phyloP scores from a whole-genome alignment of 805 yeast species.

The Candida michaelii region DNA sequence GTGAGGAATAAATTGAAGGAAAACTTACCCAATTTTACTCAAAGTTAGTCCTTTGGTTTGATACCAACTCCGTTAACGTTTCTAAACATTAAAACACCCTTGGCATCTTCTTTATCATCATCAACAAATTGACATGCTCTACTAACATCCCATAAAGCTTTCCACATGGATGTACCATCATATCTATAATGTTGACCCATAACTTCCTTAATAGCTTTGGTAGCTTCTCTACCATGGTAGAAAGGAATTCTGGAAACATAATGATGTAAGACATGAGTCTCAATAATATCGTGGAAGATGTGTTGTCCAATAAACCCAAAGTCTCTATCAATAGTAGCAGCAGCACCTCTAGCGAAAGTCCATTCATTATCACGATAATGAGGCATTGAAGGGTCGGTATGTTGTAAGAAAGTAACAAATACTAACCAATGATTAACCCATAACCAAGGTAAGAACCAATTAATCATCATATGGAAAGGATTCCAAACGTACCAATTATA shows the following conservation, averaged over 20 bases:
- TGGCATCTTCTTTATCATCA: slow-evolving; percentile 39
- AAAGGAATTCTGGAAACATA: slow-evolving; percentile 56
- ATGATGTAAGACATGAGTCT: slow-evolving; percentile 59
- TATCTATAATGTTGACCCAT: slow-evolving; percentile 53
- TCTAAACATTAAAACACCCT: slow-evolving; percentile 67
- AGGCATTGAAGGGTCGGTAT: slow-evolving; percentile 59
- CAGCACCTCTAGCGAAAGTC: slow-evolving; percentile 68
- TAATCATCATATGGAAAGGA: slow-evolving; percentile 47
- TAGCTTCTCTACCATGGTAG: slow-evolving; percentile 55
- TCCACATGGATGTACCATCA: slow-evolving; percentile 57
- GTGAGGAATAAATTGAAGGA: too few relatives aligned
- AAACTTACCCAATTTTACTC: too few relatives aligned
- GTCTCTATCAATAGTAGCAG: slow-evolving; percentile 63
- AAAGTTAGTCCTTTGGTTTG: slow-evolving; percentile 18
- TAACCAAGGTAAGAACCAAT: slow-evolving; percentile 60
- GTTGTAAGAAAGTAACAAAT: slow-evolving; percentile 61
- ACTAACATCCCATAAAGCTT: slow-evolving; percentile 53
- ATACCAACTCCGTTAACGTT: slow-evolving; percentile 57
- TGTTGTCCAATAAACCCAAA: slow-evolving; percentile 59
- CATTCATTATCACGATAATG: slow-evolving; percentile 57
- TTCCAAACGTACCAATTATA: slow-evolving; percentile 57
- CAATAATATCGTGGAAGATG: slow-evolving; percentile 58
- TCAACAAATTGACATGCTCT: slow-evolving; percentile 73
- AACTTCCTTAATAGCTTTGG: slow-evolving; percentile 50
- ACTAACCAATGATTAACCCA: slow-evolving; percentile 68